These are phyloP conservation scores for Capsicum chinense DNA, from an alignment of 257 asterid genomes.

Conservation along the genomic window DNA sequence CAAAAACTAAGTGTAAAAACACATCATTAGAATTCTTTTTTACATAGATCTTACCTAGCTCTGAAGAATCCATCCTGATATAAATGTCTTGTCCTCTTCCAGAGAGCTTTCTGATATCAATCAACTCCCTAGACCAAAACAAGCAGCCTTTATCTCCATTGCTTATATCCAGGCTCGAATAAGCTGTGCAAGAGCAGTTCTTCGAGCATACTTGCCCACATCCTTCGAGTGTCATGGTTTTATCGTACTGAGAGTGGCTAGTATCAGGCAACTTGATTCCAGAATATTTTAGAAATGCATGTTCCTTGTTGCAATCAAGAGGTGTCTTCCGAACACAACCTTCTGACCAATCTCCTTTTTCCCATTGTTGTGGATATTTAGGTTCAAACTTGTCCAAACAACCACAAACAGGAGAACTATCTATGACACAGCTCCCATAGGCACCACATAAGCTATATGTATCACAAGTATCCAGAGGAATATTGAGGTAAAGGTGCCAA, in stretches of 20 bases:
- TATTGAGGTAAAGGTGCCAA: conserved; percentile 26
- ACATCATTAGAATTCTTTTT: background rate
- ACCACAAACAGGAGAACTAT: conserved; percentile 24
- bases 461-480: conserved; percentile 29
- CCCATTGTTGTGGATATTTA: conserved; percentile 34
- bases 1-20: background rate
- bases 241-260: conserved; percentile 28
- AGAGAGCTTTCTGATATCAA: conserved; percentile 36
- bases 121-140: conserved; percentile 37
- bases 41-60: conserved; percentile 18
- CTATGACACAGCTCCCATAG: conserved; percentile 23
- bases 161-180: conserved; percentile 37
- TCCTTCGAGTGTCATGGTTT: conserved; percentile 37
- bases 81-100: conserved; percentile 39
- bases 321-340: conserved; percentile 38
- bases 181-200: conserved; percentile 46
- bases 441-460: conserved; percentile 25
- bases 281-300: conserved; percentile 35
- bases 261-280: conserved; percentile 44
- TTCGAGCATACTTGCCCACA: conserved; percentile 37
- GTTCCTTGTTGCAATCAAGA: conserved; percentile 32
- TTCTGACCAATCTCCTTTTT: conserved; percentile 37
- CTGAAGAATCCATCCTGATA: conserved; percentile 43
- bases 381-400: conserved; percentile 38
- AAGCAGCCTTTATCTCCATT: conserved; percentile 39